A percentile compares a stretch with the other conserved stretches of the same genome.
Conservation (phyloP, 345 rosid genomes). For the Eucalyptus sp. region DNA sequence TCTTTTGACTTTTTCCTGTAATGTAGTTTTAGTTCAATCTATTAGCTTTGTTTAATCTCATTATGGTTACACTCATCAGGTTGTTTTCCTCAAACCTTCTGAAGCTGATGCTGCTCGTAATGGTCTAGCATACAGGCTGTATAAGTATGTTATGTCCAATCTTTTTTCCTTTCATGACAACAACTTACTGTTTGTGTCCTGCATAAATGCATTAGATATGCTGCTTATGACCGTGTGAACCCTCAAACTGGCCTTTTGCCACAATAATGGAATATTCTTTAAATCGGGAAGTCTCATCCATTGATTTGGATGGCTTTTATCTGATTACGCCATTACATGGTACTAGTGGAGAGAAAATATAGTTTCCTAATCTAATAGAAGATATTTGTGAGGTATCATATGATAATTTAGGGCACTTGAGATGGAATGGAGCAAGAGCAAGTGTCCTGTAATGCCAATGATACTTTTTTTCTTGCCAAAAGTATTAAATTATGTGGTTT, state of each 20-base stretch:
- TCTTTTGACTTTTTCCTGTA: not conserved
- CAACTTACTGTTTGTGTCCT: not conserved
- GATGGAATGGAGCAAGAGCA: not conserved
- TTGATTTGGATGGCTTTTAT: not conserved
- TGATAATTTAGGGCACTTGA: not conserved
- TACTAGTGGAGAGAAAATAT: not conserved
- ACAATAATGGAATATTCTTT: not conserved
- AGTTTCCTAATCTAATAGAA: not conserved
- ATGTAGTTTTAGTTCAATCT: not conserved
- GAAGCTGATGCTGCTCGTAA: constrained; percentile 81
- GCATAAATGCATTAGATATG: not conserved
- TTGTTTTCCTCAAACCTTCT: constrained; percentile 73
- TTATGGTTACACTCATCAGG: constrained; percentile 30
- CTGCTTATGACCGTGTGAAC: not conserved
- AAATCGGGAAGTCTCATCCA: not conserved
- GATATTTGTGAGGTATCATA: not conserved
- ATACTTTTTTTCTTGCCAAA: not conserved
- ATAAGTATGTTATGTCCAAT: constrained; percentile 53
- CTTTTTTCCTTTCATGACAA: not conserved
- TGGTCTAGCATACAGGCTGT: constrained; percentile 82
- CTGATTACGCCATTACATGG: not conserved
- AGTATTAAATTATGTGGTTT: not conserved
- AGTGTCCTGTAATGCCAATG: not conserved
- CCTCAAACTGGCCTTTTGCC: not conserved
- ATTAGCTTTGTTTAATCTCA: not conserved